These are phyloP conservation scores for Kwoniella europaea DNA, from an alignment of 768 basidiomycete species.

Conservation along the genomic window DNA sequence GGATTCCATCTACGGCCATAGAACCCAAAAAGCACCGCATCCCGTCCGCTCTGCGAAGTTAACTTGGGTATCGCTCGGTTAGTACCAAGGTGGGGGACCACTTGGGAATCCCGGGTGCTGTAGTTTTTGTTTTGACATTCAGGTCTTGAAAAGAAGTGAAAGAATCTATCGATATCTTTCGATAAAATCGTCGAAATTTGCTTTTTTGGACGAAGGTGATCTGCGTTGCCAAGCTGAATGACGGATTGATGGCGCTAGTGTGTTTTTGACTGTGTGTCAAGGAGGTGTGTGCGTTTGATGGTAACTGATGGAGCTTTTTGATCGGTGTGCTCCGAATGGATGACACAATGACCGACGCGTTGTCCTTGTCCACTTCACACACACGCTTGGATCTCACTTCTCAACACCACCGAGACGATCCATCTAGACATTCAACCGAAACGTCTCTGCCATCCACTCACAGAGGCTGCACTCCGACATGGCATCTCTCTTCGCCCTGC, in stretches of 20 bases:
- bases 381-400: not conserved
- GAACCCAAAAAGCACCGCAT: constrained; percentile 16
- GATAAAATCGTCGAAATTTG: not conserved
- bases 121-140: constrained; percentile 6
- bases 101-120: constrained; percentile 19
- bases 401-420: not conserved
- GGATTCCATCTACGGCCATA: constrained; percentile 19
- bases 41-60: constrained; percentile 22
- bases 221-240: not conserved
- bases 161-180: not conserved
- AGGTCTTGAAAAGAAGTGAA: not conserved
- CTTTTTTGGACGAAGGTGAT: not conserved
- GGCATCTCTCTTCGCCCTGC: constrained; percentile 11
- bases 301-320: not conserved
- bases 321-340: constrained; percentile 8
- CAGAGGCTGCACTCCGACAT: not conserved
- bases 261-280: not conserved
- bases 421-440: too few relatives aligned
- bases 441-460: not conserved
- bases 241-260: not conserved
- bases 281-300: not conserved
- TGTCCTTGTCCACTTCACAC: not conserved
- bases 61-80: constrained; percentile 14
- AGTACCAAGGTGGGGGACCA: constrained; percentile 19
- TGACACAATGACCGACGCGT: constrained; percentile 3